These are phyloP conservation scores for Dendryphion nanum DNA, from an alignment of 2,329 filamentous ascomycete species.

Conservation along the genomic window DNA sequence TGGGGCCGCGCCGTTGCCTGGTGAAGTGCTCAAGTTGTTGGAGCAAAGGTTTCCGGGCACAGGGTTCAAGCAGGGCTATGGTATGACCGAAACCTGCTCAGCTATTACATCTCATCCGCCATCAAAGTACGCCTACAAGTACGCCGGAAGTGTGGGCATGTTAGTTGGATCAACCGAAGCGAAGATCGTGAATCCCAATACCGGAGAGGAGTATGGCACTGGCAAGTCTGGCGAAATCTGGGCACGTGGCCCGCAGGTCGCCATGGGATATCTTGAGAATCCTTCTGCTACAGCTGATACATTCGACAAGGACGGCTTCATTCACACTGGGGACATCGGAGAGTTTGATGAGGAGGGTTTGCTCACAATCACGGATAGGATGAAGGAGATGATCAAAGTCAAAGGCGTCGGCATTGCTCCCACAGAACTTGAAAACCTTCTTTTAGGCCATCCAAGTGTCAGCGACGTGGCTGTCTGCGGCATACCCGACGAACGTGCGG, in stretches of 20 bases:
- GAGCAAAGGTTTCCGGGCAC: conserved; percentile 57
- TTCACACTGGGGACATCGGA: conserved; percentile 61
- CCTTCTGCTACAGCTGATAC: conserved; percentile 43
- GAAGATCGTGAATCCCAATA: conserved; percentile 57
- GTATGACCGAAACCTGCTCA: conserved; percentile 65
- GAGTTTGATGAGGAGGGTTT: conserved; percentile 55
- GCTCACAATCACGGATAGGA: conserved; percentile 58
- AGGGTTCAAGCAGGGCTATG: conserved; percentile 65
- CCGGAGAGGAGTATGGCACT: conserved; percentile 51
- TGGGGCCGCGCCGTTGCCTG: conserved; percentile 60
- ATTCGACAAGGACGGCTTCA: conserved; percentile 49
- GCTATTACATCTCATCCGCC: conserved; percentile 63
- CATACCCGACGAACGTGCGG: conserved; percentile 53
- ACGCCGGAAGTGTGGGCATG: conserved; percentile 56
- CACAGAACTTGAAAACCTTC: conserved; percentile 61
- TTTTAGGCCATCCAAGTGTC: conserved; percentile 57
- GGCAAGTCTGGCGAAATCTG: conserved; percentile 54
- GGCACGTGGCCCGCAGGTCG: conserved; percentile 48
- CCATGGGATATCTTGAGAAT: conserved; percentile 52
- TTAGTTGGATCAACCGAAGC: conserved; percentile 59
- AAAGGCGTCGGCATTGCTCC: conserved; percentile 63
- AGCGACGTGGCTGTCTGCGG: conserved; percentile 59
- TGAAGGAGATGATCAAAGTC: conserved; percentile 68
- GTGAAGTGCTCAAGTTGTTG: conserved; percentile 57
- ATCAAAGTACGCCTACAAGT: conserved; percentile 55